Percentiles rank a stretch among this genome's conserved stretches.
Evolutionary conservation across 805 yeast species (phyloP).

Genomic region (Candida cerambycidarum): DNA sequence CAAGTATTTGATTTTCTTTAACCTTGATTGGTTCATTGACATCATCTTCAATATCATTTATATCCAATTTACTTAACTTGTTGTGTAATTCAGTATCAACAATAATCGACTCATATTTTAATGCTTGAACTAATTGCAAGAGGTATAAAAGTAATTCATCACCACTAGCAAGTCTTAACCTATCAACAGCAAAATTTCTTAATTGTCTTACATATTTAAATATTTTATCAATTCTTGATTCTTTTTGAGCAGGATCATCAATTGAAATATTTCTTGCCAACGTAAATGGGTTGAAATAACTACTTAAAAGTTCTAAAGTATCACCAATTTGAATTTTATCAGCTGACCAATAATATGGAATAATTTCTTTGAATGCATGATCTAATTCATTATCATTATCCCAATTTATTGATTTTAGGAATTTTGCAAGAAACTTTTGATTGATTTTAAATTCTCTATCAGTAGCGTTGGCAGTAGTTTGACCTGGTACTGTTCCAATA

Average conservation of each 20-base stretch:
- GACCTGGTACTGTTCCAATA: no score
- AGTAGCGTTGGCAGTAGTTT: conserved; percentile 9
- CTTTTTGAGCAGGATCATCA: conserved; percentile 18
- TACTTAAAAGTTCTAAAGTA: conserved; percentile 82
- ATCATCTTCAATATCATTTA: conserved; percentile 4
- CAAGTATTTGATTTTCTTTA: conserved; percentile 19
- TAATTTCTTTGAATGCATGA: conserved; percentile 69
- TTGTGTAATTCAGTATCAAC: conserved; percentile 14
- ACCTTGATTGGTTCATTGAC: conserved; percentile 1
- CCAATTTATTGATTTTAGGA: conserved; percentile 86
- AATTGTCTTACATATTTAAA: conserved; percentile 47
- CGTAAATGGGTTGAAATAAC: conserved; percentile 58
- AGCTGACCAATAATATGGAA: conserved; percentile 58
- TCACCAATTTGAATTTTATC: conserved; percentile 80
- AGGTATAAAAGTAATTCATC: conserved; percentile 78
- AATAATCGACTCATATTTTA: conserved; percentile 65
- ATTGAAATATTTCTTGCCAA: conserved; percentile 17
- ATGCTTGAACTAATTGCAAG: conserved; percentile 87
- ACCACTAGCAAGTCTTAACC: conserved; percentile 75
- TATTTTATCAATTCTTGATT: conserved; percentile 30
- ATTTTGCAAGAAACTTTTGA: conserved; percentile 60
- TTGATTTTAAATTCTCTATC: conserved; percentile 40
- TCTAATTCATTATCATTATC: conserved; percentile 76
- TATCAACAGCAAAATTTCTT: conserved; percentile 83
- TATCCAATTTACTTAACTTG: background rate